Base-by-base conservation (phyloP, 371 early-diverging fungal genomes). In the Apophysomyces trapeziformis region DNA sequence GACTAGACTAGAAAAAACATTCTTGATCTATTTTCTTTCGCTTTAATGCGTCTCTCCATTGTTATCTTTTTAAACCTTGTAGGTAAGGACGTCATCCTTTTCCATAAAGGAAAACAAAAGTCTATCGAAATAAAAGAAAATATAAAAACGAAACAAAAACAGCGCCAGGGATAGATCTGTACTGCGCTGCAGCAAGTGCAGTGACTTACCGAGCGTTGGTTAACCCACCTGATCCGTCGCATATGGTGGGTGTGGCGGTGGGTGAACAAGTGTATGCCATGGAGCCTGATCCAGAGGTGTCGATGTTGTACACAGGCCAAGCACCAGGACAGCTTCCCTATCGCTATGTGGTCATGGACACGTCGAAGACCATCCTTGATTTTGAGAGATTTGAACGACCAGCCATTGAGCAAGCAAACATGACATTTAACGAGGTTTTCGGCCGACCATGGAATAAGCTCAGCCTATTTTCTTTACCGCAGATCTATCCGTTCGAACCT, bases 371-470 rank as follows among this genome's bases (percentile, higher is more conserved):
- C 4, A 56, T 18, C n/a, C 39, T 74, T 8, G 68, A 74, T 38
- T 70, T 39, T 61, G 75, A 75, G 50, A 62, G 54, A 18, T 75
- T 75, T 45, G 67, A 75, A 36, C 69, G 75, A 4, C 72, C 75
- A 1, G 68, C 72, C 8, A 75, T 75, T 43, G 47, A 64, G n/a
- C 54, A 71, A 13, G 65, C 67, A 13, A 61, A 56, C 1, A 35
- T 47, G 11, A 71, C 75, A 16, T 71, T 68, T 32, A 66, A 75
- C 38, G 75, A 75, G 41, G 67, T 67, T 0, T 75, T 71, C 56
- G 72, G 70, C 14, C 67, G 75, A n/a, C 66, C 75, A 12, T 75
- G 75, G 75, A 75, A 75, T 54, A 66, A 69, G 26, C 50, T 75
- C 12, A 63, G 47, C 12, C 58, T 75, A 14, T 66, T 69, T 7